Evolutionary conservation across 495 filamentous ascomycete genomes (phyloP).

Genomic region (Aspergillus baeticus): DNA sequence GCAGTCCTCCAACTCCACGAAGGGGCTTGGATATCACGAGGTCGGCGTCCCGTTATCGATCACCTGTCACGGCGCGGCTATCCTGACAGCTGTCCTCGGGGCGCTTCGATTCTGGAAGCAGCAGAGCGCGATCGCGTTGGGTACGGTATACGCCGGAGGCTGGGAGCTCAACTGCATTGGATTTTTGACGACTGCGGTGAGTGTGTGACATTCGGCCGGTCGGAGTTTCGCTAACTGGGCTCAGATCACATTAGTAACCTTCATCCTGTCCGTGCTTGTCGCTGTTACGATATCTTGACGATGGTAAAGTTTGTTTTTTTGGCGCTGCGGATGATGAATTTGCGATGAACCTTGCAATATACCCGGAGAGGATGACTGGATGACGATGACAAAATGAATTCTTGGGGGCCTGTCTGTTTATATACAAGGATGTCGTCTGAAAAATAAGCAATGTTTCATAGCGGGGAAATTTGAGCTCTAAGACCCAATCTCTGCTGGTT

Average conservation of each 20-base stretch:
- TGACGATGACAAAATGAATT: background rate
- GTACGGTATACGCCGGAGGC: slow-evolving; percentile 64
- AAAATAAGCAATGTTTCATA: background rate
- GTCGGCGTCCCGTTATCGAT: slow-evolving; percentile 66
- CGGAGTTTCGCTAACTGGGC: slow-evolving; percentile 2
- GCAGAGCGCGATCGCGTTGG: slow-evolving; percentile 64
- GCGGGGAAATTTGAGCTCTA: background rate
- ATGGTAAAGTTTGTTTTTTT: background rate
- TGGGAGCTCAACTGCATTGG: slow-evolving; percentile 64
- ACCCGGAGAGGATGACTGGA: too few species aligned
- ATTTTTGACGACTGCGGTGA: slow-evolving; percentile 47
- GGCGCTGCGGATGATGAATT: too few species aligned
- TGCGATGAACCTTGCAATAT: too few species aligned
- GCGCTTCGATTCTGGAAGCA: slow-evolving; percentile 67
- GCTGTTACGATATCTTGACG: background rate
- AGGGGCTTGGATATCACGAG: slow-evolving; percentile 55
- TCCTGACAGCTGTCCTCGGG: slow-evolving; percentile 57
- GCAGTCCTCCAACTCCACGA: slow-evolving; percentile 44
- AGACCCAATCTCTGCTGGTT: background rate
- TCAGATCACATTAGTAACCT: slow-evolving; percentile 1
- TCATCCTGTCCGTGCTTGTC: background rate
- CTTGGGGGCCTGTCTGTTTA: background rate
- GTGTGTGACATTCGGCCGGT: slow-evolving; percentile 20
- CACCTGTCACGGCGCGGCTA: slow-evolving; percentile 55
- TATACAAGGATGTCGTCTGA: background rate